Conservation (phyloP, 2,329 filamentous ascomycete genomes). For the Triangularia verruculosa region DNA sequence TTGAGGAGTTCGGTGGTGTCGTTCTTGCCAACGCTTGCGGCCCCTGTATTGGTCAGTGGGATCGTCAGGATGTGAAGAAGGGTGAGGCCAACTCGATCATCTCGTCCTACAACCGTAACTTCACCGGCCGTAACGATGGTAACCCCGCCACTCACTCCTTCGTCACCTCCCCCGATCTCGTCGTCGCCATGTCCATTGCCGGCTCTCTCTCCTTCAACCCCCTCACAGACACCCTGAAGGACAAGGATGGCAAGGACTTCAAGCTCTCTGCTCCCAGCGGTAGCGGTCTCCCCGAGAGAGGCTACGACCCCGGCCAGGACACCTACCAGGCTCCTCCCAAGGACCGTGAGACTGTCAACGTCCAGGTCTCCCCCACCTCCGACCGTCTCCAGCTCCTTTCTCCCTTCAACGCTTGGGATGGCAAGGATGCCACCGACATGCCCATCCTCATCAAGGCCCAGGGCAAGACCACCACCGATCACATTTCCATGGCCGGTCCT, state of each 20-base stretch:
- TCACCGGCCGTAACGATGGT: slow-evolving; percentile 85
- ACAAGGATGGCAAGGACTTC: slow-evolving; percentile 96
- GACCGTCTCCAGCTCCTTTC: slow-evolving; percentile 91
- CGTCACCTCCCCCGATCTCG: slow-evolving; percentile 46
- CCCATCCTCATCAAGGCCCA: slow-evolving; percentile 95
- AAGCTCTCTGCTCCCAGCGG: slow-evolving; percentile 76
- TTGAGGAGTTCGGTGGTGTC: slow-evolving; percentile 93
- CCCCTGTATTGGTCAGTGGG: slow-evolving; percentile 93
- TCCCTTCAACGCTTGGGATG: slow-evolving; percentile 86
- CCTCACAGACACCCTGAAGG: slow-evolving; percentile 85
- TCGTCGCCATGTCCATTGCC: slow-evolving; percentile 41
- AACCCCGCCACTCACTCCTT: slow-evolving; percentile 48
- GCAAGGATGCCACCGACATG: slow-evolving; percentile 79
- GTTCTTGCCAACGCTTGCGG: slow-evolving; percentile 95
- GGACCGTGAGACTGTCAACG: slow-evolving; percentile 69
- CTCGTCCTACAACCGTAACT: slow-evolving; percentile 99
- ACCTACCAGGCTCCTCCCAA: slow-evolving; percentile 94
- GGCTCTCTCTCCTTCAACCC: slow-evolving; percentile 78
- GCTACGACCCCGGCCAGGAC: slow-evolving; percentile 85
- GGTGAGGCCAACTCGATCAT: slow-evolving; percentile 94
- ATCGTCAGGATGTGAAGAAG: slow-evolving; percentile 90
- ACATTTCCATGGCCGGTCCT: slow-evolving; percentile 95
- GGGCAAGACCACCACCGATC: slow-evolving; percentile 96
- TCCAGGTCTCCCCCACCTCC: slow-evolving; percentile 81
- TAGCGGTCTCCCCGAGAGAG: slow-evolving; percentile 71